A percentile compares a stretch with the other conserved stretches of the same genome.
Conservation (phyloP, 371 early-diverging fungal genomes). For the Circinella umbellata region DNA sequence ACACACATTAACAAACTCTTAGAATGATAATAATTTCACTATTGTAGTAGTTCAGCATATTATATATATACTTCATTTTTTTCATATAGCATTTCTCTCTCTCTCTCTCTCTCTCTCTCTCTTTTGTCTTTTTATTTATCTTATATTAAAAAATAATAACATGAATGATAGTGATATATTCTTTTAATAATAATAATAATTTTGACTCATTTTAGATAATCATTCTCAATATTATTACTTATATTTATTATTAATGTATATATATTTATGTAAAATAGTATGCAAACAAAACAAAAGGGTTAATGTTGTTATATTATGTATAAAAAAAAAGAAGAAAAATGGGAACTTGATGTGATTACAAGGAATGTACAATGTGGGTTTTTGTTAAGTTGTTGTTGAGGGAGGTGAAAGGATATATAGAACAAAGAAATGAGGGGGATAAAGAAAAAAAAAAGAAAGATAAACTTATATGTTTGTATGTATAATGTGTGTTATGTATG, state of each 20-base stretch:
- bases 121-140: too few relatives aligned
- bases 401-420: not conserved
- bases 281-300: not conserved
- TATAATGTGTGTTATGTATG: too few relatives aligned
- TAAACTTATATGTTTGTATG: constrained; percentile 1
- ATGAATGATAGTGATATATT: not conserved
- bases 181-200: not conserved
- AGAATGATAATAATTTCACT: too few relatives aligned
- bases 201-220: too few relatives aligned
- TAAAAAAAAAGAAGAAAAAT: not conserved
- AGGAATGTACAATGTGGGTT: not conserved
- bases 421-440: not conserved
- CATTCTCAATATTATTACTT: too few relatives aligned
- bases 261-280: not conserved
- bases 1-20: not conserved
- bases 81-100: not conserved
- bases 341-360: not conserved
- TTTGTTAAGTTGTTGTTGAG: too few relatives aligned
- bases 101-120: too few relatives aligned
- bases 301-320: not conserved
- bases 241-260: not conserved
- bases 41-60: not conserved
- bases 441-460: constrained; percentile 4
- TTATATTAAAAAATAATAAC: not conserved
- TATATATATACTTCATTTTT: not conserved